A percentile compares a stretch with the other conserved stretches of the same genome.
phyloP scores from a whole-genome alignment of 352 stramenopile species.

The Globisporangium radiosum region DNA sequence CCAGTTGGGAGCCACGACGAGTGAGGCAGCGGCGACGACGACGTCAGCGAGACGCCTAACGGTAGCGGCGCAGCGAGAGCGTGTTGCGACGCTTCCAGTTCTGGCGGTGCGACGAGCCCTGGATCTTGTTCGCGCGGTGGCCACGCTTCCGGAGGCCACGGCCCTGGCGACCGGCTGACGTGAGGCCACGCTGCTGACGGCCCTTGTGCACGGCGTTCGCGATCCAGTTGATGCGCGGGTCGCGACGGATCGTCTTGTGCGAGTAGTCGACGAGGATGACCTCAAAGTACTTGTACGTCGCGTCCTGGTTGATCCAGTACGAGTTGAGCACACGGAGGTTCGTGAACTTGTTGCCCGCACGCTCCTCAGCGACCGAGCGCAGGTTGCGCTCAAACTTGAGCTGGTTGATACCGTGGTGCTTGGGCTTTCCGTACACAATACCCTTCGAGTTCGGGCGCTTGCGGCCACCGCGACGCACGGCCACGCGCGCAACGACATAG shows the following conservation, averaged over 20 bases:
- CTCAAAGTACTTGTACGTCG: conserved; percentile 99
- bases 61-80: conserved; percentile 97
- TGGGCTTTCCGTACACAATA: conserved; percentile 99
- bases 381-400: conserved; percentile 99
- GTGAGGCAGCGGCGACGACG: not conserved
- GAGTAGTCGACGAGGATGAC: conserved; percentile 98
- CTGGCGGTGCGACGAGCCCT: conserved; percentile 93
- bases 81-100: conserved; percentile 99
- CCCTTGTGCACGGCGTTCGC: conserved; percentile 98
- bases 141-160: conserved; percentile 97
- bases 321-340: conserved; percentile 99
- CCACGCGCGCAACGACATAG: conserved; percentile 96
- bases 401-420: conserved; percentile 99
- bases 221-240: conserved; percentile 99
- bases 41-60: conserved; percentile 48
- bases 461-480: conserved; percentile 96
- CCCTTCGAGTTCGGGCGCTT: conserved; percentile 99
- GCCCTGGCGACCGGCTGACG: conserved; percentile 94
- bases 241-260: conserved; percentile 97
- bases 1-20: conserved; percentile 10
- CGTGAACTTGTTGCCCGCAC: conserved; percentile 94
- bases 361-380: conserved; percentile 97
- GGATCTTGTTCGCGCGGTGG: conserved; percentile 99
- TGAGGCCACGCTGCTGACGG: conserved; percentile 98
- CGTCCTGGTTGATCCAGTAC: conserved; percentile 99